These are phyloP conservation scores for Inonotus obliquus DNA, from an alignment of 1,284 basidiomycete genomes.

Conservation along the genomic window DNA sequence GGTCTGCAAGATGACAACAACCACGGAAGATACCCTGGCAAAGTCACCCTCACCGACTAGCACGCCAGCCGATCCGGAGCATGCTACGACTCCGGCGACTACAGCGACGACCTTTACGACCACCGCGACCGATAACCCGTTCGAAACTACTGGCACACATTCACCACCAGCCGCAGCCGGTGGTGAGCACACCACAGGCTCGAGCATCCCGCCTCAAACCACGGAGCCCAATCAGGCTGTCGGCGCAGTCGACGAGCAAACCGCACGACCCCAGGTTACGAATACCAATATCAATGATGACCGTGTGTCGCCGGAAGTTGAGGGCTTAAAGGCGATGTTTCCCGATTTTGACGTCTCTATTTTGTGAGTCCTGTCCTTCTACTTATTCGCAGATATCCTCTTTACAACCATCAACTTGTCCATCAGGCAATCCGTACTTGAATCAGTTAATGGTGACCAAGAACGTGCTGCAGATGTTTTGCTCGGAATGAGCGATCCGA, in stretches of 20 bases:
- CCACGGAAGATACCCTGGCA: not conserved
- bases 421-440: constrained; percentile 56
- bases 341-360: constrained; percentile 71
- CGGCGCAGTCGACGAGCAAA: not conserved
- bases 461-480: constrained; percentile 69
- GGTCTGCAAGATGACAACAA: not conserved
- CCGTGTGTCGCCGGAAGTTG: constrained; percentile 37
- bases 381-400: not conserved
- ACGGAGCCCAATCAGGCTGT: not conserved
- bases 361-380: constrained; percentile 43
- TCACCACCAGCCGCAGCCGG: not conserved
- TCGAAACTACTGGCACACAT: not conserved
- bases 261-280: not conserved
- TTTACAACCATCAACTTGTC: not conserved
- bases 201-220: not conserved
- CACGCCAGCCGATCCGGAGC: not conserved
- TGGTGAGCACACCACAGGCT: not conserved
- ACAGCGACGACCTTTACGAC: too few species aligned
- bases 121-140: not conserved
- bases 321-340: constrained; percentile 64
- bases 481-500: constrained; percentile 77
- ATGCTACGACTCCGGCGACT: too few species aligned
- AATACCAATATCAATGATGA: not conserved
- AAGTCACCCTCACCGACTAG: not conserved
- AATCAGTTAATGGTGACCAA: constrained; percentile 60